Percentiles rank a stretch among this genome's conserved stretches.
Conservation (phyloP, 1,139 yeast genomes). For the Candida sanyaensis region DNA sequence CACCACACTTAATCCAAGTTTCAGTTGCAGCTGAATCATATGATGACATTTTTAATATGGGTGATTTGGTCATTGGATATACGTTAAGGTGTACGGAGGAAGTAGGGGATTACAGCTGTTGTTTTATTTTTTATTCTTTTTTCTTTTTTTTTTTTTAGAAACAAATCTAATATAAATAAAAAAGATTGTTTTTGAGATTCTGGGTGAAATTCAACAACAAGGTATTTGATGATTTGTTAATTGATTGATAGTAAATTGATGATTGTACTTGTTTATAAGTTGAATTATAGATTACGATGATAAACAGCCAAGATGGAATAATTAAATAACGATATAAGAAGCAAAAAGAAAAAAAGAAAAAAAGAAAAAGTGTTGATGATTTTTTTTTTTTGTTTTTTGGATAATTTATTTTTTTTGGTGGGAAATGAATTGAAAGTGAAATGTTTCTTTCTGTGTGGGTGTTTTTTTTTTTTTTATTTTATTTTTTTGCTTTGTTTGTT, state of each 20-base stretch:
- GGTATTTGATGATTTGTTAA: too few relatives aligned
- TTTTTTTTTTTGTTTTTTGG: constrained; percentile 1
- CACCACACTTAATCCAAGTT: constrained; percentile 55
- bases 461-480: too few relatives aligned
- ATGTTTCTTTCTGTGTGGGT: neutral
- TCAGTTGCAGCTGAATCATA: constrained; percentile 30
- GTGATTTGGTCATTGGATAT: constrained; percentile 13
- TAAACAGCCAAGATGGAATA: neutral
- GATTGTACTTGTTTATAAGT: neutral
- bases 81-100: neutral
- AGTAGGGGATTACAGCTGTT: neutral
- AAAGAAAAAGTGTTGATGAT: neutral
- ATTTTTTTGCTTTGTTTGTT: neutral
- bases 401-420: neutral
- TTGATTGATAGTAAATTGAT: neutral
- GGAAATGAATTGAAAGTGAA: neutral
- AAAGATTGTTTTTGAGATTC: too few relatives aligned
- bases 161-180: too few relatives aligned
- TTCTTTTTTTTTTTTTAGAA: too few relatives aligned
- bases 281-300: too few relatives aligned
- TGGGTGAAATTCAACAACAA: too few relatives aligned
- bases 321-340: neutral
- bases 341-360: neutral
- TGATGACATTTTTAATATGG: constrained; percentile 7
- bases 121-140: neutral